Evolutionary conservation across 768 basidiomycete genomes (phyloP).

Genomic region (Leucosporidium scottii): DNA sequence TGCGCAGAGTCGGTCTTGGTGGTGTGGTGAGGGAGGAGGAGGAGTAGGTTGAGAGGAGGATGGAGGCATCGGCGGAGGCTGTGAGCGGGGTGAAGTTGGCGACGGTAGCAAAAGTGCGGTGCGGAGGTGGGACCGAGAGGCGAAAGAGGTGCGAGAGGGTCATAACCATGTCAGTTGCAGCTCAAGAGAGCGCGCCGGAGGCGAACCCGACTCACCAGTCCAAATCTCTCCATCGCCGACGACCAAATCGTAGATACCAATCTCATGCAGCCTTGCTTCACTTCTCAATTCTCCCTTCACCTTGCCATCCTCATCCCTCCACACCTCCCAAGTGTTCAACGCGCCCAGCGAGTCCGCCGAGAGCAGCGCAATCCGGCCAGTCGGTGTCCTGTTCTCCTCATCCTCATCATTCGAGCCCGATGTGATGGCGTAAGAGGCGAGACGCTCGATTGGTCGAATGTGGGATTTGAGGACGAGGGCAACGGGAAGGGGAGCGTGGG

Average conservation of each 20-base stretch:
- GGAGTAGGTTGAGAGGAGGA: slow-evolving; percentile 53
- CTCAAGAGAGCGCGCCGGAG: neutral
- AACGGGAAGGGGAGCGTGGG: slow-evolving; percentile 38
- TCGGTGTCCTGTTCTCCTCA: slow-evolving; percentile 3
- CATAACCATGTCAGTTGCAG: neutral
- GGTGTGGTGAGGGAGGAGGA: slow-evolving; percentile 39
- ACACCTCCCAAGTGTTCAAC: slow-evolving; percentile 71
- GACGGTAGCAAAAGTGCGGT: too few relatives aligned
- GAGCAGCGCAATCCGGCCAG: slow-evolving; percentile 49
- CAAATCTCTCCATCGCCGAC: slow-evolving; percentile 50
- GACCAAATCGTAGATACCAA: slow-evolving; percentile 66
- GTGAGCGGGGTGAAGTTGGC: neutral
- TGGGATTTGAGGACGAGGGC: slow-evolving; percentile 72
- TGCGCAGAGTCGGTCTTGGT: slow-evolving; percentile 39
- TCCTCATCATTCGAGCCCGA: slow-evolving; percentile 39
- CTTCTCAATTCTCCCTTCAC: slow-evolving; percentile 43
- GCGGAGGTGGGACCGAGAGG: neutral
- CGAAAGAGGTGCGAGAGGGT: neutral
- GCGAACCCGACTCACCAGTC: slow-evolving; percentile 58
- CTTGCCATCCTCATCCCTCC: slow-evolving; percentile 52
- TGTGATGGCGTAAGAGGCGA: slow-evolving; percentile 50
- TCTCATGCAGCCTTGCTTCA: slow-evolving; percentile 68
- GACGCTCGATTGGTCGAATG: slow-evolving; percentile 74
- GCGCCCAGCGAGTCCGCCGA: slow-evolving; percentile 90
- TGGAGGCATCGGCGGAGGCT: slow-evolving; percentile 88